Conservation (phyloP, 768 basidiomycete species). For the Psilocybe sp. region DNA sequence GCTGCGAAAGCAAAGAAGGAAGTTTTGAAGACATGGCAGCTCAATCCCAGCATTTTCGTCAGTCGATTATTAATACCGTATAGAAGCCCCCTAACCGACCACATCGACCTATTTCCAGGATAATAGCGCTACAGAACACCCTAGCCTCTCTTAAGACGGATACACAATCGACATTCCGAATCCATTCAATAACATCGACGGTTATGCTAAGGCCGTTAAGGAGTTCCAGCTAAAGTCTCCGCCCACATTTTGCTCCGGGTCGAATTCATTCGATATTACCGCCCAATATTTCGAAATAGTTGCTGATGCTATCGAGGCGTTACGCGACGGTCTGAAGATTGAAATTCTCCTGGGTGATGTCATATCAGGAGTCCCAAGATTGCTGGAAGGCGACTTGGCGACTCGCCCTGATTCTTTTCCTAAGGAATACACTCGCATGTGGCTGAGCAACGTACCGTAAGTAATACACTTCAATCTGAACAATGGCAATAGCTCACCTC, state of each 20-base stretch:
- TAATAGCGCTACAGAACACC: constrained; percentile 8
- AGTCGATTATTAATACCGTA: too few relatives aligned
- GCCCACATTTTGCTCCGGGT: not conserved
- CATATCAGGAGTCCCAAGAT: constrained; percentile 9
- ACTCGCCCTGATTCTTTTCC: constrained; percentile 10
- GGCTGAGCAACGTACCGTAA: constrained; percentile 19
- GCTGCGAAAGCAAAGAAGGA: constrained; percentile 1
- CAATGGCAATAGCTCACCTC: too few relatives aligned
- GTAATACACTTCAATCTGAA: too few relatives aligned
- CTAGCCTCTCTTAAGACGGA: not conserved
- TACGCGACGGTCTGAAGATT: constrained; percentile 5
- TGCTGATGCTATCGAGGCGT: constrained; percentile 6
- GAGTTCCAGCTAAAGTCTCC: constrained; percentile 1
- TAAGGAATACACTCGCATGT: constrained; percentile 14
- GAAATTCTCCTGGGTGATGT: constrained; percentile 12
- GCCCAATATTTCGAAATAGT: constrained; percentile 14
- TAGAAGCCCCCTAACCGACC: too few relatives aligned
- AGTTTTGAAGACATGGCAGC: constrained; percentile 13
- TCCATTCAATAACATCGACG: constrained; percentile 10
- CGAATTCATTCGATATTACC: constrained; percentile 7
- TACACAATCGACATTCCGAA: constrained; percentile 10
- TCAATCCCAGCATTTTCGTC: constrained; percentile 19
- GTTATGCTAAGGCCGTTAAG: constrained; percentile 5
- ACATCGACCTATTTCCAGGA: constrained; percentile 14
- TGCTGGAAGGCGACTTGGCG: constrained; percentile 14